Conservation (phyloP, 2,329 filamentous ascomycete genomes). For the Aspergillus tubingensis region DNA sequence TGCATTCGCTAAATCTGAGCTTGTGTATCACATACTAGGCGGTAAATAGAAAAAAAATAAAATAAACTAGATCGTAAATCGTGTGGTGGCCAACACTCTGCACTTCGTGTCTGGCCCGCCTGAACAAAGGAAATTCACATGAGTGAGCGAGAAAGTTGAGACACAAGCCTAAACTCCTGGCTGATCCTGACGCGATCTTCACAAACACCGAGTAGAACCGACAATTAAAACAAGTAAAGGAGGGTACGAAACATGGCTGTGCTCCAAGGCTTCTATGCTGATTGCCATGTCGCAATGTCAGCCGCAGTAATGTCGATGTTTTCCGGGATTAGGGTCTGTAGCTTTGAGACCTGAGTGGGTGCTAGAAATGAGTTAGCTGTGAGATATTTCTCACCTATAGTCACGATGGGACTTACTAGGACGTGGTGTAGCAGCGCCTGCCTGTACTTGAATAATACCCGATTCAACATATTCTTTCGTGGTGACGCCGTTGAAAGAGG, state of each 20-base stretch:
- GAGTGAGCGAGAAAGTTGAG: background rate
- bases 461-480: slow-evolving; percentile 36
- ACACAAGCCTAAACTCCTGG: background rate
- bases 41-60: no score
- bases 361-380: slow-evolving; percentile 26
- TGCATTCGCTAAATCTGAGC: no score
- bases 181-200: background rate
- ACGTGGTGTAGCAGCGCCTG: slow-evolving; percentile 28
- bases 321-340: slow-evolving; percentile 30
- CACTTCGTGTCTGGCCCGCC: background rate
- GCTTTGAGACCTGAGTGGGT: slow-evolving; percentile 25
- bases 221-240: background rate
- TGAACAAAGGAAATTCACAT: background rate
- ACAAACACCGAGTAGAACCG: background rate
- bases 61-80: background rate
- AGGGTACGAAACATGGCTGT: no score
- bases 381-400: background rate
- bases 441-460: slow-evolving; percentile 31
- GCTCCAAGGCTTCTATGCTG: background rate
- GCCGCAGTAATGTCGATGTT: slow-evolving; percentile 34
- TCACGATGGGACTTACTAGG: slow-evolving; percentile 29
- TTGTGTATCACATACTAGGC: no score
- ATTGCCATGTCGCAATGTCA: slow-evolving; percentile 36
- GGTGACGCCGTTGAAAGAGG: slow-evolving; percentile 30
- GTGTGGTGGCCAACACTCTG: background rate